phyloP scores from a whole-genome alignment of 192 early-diverging fungal genomes.

The Linnemannia hyalina region DNA sequence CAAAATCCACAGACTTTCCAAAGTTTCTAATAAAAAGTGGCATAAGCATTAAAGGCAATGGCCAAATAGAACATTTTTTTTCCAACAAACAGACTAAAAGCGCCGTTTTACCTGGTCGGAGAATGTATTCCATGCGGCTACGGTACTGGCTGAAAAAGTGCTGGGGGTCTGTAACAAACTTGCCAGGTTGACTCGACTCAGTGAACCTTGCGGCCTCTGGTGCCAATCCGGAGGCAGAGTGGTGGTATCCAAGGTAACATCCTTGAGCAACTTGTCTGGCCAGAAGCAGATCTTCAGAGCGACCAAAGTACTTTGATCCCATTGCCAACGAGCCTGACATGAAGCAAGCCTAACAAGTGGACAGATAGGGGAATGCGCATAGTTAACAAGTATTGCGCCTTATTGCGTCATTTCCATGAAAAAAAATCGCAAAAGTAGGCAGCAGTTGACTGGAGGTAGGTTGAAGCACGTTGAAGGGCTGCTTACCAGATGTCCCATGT shows the following conservation, averaged over 20 bases:
- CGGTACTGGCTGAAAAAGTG: conserved; percentile 24
- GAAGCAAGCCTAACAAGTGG: conserved; percentile 65
- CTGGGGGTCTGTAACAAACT: conserved; percentile 9
- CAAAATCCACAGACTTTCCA: conserved; percentile 82
- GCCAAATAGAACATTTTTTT: too few relatives aligned
- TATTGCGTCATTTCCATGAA: too few relatives aligned
- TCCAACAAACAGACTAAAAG: too few relatives aligned
- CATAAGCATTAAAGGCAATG: too few relatives aligned
- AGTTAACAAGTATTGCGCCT: background rate
- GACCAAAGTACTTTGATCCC: conserved; percentile 58
- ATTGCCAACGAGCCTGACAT: conserved; percentile 64
- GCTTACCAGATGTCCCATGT: conserved; percentile 57
- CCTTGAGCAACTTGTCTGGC: conserved; percentile 59
- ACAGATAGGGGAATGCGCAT: background rate
- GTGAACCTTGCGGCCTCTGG: conserved; percentile 62
- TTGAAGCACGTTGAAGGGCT: background rate
- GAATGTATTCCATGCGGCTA: conserved; percentile 48
- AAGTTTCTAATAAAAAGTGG: conserved; percentile 62
- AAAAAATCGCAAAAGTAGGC: conserved; percentile 8
- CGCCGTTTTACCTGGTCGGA: conserved; percentile 62
- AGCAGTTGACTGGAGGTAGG: too few relatives aligned
- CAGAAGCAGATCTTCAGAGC: conserved; percentile 41
- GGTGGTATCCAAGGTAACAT: conserved; percentile 63
- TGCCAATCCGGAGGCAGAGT: conserved; percentile 63
- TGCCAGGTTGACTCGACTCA: background rate